Percentiles rank a stretch among this genome's conserved stretches.
Conservation (phyloP, 2,329 filamentous ascomycete genomes). For the Botrytis hyacinthi region DNA sequence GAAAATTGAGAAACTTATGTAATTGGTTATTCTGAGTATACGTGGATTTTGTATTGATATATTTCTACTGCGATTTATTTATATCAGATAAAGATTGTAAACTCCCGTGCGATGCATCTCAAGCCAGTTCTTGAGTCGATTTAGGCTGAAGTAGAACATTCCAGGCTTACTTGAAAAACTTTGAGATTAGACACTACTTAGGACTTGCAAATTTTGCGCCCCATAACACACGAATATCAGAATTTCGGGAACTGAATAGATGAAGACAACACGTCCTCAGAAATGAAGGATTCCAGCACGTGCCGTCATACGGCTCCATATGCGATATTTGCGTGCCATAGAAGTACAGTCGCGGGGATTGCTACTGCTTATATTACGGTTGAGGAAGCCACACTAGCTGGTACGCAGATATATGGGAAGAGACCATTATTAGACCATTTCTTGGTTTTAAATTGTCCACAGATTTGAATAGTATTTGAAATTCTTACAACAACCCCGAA, state of each 20-base stretch:
- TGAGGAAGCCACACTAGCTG: neutral
- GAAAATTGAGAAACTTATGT: neutral
- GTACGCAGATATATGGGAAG: neutral
- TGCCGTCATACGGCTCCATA: neutral
- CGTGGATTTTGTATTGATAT: neutral
- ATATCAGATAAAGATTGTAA: neutral
- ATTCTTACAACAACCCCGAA: neutral
- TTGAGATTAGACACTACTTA: neutral
- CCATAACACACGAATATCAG: too few species aligned
- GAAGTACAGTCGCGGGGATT: neutral
- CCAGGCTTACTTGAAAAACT: neutral
- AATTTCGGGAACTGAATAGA: neutral
- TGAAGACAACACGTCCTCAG: neutral
- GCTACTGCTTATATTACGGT: neutral
- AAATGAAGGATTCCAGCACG: neutral
- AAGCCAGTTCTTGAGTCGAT: neutral
- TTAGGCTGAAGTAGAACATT: neutral
- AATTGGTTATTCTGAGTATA: neutral
- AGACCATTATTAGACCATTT: fast-evolving
- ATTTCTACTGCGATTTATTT: neutral
- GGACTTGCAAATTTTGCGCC: too few species aligned
- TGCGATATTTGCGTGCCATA: neutral
- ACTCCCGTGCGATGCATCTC: neutral
- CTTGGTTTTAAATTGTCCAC: neutral
- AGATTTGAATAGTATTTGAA: neutral